A percentile compares a stretch with the other conserved stretches of the same genome.
Conservation (phyloP, 2,329 filamentous ascomycete genomes). For the Arthrobotrys musiformis region DNA sequence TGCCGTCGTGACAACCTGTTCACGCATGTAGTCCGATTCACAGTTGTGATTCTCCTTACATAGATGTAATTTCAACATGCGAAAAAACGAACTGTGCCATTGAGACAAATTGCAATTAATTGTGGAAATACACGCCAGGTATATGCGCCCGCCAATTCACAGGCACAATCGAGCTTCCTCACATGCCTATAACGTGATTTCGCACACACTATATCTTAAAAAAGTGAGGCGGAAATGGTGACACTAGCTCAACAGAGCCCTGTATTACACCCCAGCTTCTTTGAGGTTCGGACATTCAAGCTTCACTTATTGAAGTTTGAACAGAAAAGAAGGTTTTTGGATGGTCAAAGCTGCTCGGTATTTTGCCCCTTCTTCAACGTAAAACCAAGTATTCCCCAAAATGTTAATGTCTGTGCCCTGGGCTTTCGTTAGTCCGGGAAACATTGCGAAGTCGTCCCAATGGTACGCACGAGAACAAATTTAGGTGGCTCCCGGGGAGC, state of each 20-base stretch:
- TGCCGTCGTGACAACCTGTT: constrained; percentile 26
- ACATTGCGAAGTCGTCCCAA: neutral
- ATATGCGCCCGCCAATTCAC: neutral
- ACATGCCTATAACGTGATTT: constrained; percentile 36
- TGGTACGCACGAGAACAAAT: neutral
- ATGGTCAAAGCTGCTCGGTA: constrained; percentile 8
- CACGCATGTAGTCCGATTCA: constrained; percentile 20
- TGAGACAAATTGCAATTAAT: neutral
- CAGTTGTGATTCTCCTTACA: constrained; percentile 9
- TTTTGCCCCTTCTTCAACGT: constrained; percentile 3
- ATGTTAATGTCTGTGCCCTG: constrained; percentile 7
- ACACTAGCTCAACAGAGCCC: constrained; percentile 9
- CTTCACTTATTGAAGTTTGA: neutral
- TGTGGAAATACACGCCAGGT: constrained; percentile 20
- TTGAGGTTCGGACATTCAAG: neutral
- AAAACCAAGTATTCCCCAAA: neutral
- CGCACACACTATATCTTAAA: neutral
- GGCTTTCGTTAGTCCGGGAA: neutral
- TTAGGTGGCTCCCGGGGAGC: neutral
- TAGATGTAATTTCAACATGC: neutral
- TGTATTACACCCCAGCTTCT: neutral
- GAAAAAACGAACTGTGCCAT: neutral
- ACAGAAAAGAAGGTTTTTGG: neutral
- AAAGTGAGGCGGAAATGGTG: constrained; percentile 7
- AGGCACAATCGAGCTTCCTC: constrained; percentile 17